A percentile compares a stretch with the other conserved stretches of the same genome.
Conservation (phyloP, 805 yeast genomes). For the Pichia manshurica region DNA sequence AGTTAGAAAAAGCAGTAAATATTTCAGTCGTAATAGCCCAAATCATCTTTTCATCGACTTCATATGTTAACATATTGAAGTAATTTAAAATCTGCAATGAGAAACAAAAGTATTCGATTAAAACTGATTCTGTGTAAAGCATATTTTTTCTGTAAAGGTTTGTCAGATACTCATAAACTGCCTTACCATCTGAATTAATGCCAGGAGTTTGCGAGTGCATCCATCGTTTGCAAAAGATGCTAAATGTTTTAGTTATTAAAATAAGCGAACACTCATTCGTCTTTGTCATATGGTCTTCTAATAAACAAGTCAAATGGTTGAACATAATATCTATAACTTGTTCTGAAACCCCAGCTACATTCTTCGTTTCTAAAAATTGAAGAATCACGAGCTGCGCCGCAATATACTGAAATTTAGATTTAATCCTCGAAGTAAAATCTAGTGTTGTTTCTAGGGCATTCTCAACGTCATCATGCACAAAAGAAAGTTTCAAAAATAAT, state of each 20-base stretch:
- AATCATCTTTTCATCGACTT: background rate
- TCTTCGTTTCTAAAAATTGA: constrained; percentile 8
- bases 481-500: constrained; percentile 8
- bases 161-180: constrained; percentile 42
- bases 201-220: constrained; percentile 17
- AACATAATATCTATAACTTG: constrained; percentile 13
- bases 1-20: constrained; percentile 9
- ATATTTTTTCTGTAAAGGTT: constrained; percentile 36
- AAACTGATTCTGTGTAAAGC: constrained; percentile 35
- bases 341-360: background rate
- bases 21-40: constrained; percentile 8
- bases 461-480: background rate
- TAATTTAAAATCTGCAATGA: constrained; percentile 18
- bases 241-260: constrained; percentile 31
- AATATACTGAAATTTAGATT: constrained; percentile 14
- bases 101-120: constrained; percentile 30
- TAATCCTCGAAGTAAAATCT: constrained; percentile 6
- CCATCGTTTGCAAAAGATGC: constrained; percentile 28
- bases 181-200: constrained; percentile 39
- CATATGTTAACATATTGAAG: background rate
- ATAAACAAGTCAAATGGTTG: constrained; percentile 12
- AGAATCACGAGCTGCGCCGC: constrained; percentile 16
- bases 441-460: constrained; percentile 10
- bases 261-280: constrained; percentile 36
- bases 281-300: constrained; percentile 25